Evolutionary conservation across 495 filamentous ascomycete genomes (phyloP), one percentile per base, ranked within the genome.

Genomic region (Penicillium subrubescens): DNA sequence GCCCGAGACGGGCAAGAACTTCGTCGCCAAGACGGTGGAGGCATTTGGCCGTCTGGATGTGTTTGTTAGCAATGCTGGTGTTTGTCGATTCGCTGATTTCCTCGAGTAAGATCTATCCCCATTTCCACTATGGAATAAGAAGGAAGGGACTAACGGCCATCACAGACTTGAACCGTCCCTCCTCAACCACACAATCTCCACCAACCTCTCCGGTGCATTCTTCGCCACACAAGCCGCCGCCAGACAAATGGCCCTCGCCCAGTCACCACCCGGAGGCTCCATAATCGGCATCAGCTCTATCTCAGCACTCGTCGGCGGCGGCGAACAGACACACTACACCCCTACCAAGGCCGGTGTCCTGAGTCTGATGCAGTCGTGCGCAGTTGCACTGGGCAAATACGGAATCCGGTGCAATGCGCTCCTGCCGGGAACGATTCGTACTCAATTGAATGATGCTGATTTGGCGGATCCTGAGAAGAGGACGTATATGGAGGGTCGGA

Each of bases 61-160:
- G 0, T 92, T 92, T 75, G 89, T 95, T 1, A 87, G 85, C 72
- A 95, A 95, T 78, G 92, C 92, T 2, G 92, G 92, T 2, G 81
- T 94, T n/a, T 95, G 90, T 79, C 81, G 89, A 67, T 93, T 93
- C 72, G 86, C 87, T 29, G 87, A 91, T 43, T 90, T 95, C 67
- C 79, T 95, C 14, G 81, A 86, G 80, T 84, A 68, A 66, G 81
- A 80, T 5, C 53, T 12, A 57, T 41, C 2, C 31, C 15, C 8
- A 10, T 23, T 19, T 2, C 12, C 25, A 29, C 5, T 23, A 31
- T 3, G 23, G n/a, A 1, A 29, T n/a, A 12, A 39, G 8, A n/a
- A 17, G 2, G 23, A 53, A 23, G n/a, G 59, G 25, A 71, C 23
- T 27, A 27, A 31, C 5, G 14, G n/a, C 25, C 31, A 44, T 35